A percentile compares a stretch with the other conserved stretches of the same genome.
These are phyloP conservation scores for Choiromyces venosus DNA, from an alignment of 495 filamentous ascomycete species.

Conservation along the genomic window DNA sequence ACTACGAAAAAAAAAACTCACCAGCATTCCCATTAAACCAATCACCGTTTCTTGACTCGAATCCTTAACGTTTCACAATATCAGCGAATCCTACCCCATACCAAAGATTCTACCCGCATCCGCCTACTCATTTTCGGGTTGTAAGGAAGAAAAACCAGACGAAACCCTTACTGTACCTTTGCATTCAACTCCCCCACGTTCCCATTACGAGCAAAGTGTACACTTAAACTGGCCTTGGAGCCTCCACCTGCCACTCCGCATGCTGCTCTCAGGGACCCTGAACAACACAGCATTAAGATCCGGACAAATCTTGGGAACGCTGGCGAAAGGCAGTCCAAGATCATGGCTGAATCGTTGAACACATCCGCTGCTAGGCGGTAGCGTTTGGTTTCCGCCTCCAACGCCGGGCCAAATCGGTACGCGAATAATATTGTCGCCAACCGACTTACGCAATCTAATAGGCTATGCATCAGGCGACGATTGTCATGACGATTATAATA, in stretches of 20 bases:
- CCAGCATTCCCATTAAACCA: slow-evolving; percentile 81
- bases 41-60: slow-evolving; percentile 95
- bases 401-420: slow-evolving; percentile 72
- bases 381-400: slow-evolving; percentile 91
- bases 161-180: slow-evolving; percentile 36
- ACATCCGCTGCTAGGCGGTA: slow-evolving; percentile 87
- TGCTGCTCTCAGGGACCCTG: slow-evolving; percentile 70
- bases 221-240: slow-evolving; percentile 83
- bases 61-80: slow-evolving; percentile 59
- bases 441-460: slow-evolving; percentile 55
- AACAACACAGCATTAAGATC: slow-evolving; percentile 64
- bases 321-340: slow-evolving; percentile 82
- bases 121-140: not conserved
- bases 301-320: slow-evolving; percentile 63
- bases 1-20: slow-evolving; percentile 44
- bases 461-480: not conserved
- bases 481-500: not conserved
- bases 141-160: not conserved
- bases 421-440: slow-evolving; percentile 90
- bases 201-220: slow-evolving; percentile 83
- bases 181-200: slow-evolving; percentile 93
- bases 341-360: slow-evolving; percentile 86
- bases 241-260: slow-evolving; percentile 87
- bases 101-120: slow-evolving; percentile 1
- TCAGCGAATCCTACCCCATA: slow-evolving; percentile 13